Base-by-base conservation (phyloP, 345 rosid genomes). In the Salix viminalis region DNA sequence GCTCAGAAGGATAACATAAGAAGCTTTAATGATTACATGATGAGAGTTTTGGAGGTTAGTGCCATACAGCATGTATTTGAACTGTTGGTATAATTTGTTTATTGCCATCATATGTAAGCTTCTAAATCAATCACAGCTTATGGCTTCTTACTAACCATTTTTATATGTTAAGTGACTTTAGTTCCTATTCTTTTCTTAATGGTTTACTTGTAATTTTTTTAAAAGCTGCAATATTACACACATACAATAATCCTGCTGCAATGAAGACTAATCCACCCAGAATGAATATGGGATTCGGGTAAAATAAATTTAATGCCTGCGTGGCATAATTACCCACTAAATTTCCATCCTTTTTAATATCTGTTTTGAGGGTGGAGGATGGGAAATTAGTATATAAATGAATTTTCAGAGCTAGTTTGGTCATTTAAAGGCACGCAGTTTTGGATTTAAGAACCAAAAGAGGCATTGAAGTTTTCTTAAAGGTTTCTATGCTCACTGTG, bases 21-120 rank as follows among this genome's bases (percentile, higher is more conserved):
- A 86, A 93, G 94, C 84, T 96, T 96, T 74, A 91, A 90, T 86
- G 99, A 93, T 83, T 87, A 93, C 84, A 93, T 93, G 98, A 86
- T 96, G 91, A 92, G 88, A 84, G 95, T 93, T 60, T 79, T 91
- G 84, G 94, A 96, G 99, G 99, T 96, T 61, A 78, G 93, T 81
- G 64, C 42, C 44, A 23, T 73, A 6, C 23, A 28, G 18, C 34
- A 34, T 72, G 70, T 32, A 44, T 36, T 32, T 69, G 30, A 54
- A 50, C 58, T 78, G 12, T 19, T 61, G 36, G 52, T 23, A 46
- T 32, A 65, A 18, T 54, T 21, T 56, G 39, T 67, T 26, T 37
- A 26, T 14, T 12, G 32, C 54, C n/a, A 58, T 4, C 15, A 6
- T 12, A 30, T 65, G 21, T n/a, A 58, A 56, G 24, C 36, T n/a